Evolutionary conservation across 2,329 filamentous ascomycete species (phyloP).

Genomic region (Clonostachys byssicola): DNA sequence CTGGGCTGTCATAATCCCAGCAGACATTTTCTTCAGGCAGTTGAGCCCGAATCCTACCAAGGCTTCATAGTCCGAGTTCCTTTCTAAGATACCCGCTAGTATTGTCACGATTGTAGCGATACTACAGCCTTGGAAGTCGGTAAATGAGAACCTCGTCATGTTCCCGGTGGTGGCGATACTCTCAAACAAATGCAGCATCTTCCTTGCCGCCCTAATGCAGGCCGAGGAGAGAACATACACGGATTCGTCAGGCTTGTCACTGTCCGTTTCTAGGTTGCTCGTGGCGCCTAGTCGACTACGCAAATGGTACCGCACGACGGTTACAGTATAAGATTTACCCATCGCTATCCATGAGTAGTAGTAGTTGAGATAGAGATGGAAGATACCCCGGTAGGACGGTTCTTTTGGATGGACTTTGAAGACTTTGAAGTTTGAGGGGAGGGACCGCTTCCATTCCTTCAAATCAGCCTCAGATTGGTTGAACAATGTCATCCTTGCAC

Average conservation of each 20-base stretch:
- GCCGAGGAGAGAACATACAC: constrained; percentile 11
- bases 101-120: constrained; percentile 27
- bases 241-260: constrained; percentile 3
- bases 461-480: constrained; percentile 11
- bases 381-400: constrained; percentile 20
- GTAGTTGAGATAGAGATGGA: constrained; percentile 28
- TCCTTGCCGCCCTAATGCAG: constrained; percentile 22
- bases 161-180: constrained; percentile 16
- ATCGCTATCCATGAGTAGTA: constrained; percentile 28
- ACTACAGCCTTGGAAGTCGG: constrained; percentile 31
- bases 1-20: constrained; percentile 18
- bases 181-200: constrained; percentile 23
- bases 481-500: too few relatives aligned
- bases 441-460: constrained; percentile 20
- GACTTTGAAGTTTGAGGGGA: constrained; percentile 17
- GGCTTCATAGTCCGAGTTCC: constrained; percentile 20
- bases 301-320: constrained; percentile 17
- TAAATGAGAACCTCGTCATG: constrained; percentile 28
- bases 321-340: constrained; percentile 24
- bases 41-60: constrained; percentile 20
- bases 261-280: background rate
- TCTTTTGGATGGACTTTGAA: constrained; percentile 16
- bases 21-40: constrained; percentile 24
- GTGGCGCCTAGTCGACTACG: constrained; percentile 7
- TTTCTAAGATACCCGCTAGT: constrained; percentile 23